These are phyloP conservation scores for Cytospora leucostoma DNA, from an alignment of 2,329 filamentous ascomycete species.

Conservation along the genomic window DNA sequence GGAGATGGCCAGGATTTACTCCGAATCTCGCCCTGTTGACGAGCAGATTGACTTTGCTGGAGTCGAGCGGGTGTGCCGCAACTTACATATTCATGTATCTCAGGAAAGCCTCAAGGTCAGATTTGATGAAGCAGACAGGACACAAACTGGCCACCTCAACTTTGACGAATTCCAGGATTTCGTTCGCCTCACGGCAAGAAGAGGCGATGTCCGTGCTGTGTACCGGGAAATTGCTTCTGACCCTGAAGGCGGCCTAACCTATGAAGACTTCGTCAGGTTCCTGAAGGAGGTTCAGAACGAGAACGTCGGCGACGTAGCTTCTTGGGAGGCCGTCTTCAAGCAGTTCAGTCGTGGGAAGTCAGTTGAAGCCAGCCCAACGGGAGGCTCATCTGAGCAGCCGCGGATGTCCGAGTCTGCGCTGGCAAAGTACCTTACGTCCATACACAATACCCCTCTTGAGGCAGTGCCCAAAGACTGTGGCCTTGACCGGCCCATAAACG, in stretches of 20 bases:
- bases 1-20: slow-evolving; percentile 73
- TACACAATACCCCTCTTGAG: slow-evolving; percentile 68
- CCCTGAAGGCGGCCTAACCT: slow-evolving; percentile 64
- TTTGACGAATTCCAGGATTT: slow-evolving; percentile 84
- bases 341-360: slow-evolving; percentile 60
- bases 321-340: slow-evolving; percentile 73
- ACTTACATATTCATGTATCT: slow-evolving; percentile 88
- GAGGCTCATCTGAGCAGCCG: slow-evolving; percentile 48
- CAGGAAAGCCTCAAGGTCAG: slow-evolving; percentile 70
- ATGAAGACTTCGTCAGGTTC: slow-evolving; percentile 75
- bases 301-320: slow-evolving; percentile 66
- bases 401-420: slow-evolving; percentile 80
- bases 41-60: slow-evolving; percentile 76
- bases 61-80: slow-evolving; percentile 82
- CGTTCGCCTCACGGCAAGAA: slow-evolving; percentile 77
- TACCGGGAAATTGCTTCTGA: slow-evolving; percentile 65
- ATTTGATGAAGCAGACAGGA: slow-evolving; percentile 73
- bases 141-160: slow-evolving; percentile 65
- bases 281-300: slow-evolving; percentile 73
- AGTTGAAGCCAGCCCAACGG: slow-evolving; percentile 30
- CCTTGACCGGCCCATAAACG: slow-evolving; percentile 84
- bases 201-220: slow-evolving; percentile 76
- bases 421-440: slow-evolving; percentile 73
- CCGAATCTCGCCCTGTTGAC: slow-evolving; percentile 52
- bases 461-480: slow-evolving; percentile 61